These are phyloP conservation scores for Laguncularia racemosa DNA, from an alignment of 345 rosid species.

Conservation along the genomic window DNA sequence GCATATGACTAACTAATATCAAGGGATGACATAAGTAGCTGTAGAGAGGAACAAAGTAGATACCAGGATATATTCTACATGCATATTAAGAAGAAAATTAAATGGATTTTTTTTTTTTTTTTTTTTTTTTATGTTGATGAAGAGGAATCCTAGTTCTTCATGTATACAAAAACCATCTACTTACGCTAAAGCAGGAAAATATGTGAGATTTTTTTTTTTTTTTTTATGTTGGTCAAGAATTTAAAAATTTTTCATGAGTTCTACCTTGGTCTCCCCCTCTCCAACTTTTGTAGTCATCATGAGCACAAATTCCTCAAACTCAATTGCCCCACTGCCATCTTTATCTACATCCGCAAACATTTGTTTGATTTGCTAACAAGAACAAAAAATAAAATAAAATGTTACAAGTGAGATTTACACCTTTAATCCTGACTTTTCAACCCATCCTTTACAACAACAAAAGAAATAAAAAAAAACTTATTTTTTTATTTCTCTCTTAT, in stretches of 20 bases:
- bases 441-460: background rate
- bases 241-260: conserved; percentile 69
- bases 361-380: conserved; percentile 72
- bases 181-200: too few relatives aligned
- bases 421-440: background rate
- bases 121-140: too few relatives aligned
- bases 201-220: conserved; percentile 21
- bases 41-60: too few relatives aligned
- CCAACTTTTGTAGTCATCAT: conserved; percentile 99
- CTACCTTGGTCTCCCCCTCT: conserved; percentile 88
- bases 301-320: conserved; percentile 81
- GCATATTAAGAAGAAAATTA: too few relatives aligned
- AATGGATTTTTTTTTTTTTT: too few relatives aligned
- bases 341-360: conserved; percentile 98
- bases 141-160: too few relatives aligned
- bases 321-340: conserved; percentile 96
- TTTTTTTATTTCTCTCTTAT: too few relatives aligned
- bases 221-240: conserved; percentile 84
- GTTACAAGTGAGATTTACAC: conserved; percentile 2
- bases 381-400: conserved; percentile 8
- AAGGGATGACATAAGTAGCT: too few relatives aligned
- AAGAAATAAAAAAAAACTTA: too few relatives aligned
- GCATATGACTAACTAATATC: too few relatives aligned
- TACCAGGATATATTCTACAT: too few relatives aligned
- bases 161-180: too few relatives aligned